Evolutionary conservation across 208 protist species (phyloP), one percentile per base, ranked within the genome.

Genomic region (Trypanosoma theileri): DNA sequence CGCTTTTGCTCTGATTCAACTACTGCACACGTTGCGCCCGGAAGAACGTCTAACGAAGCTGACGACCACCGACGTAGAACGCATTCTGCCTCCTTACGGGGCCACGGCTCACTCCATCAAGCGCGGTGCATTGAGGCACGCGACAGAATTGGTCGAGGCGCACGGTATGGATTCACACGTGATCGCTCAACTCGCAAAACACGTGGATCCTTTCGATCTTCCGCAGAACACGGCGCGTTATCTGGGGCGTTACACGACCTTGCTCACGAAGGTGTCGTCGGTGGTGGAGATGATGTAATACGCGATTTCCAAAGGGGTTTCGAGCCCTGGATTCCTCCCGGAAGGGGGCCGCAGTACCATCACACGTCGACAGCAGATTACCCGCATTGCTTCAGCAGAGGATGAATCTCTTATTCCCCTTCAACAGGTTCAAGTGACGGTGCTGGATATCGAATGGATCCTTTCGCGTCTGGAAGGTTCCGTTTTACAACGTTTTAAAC

Each of bases 321-420:
- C 19, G 55, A 59, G 31, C 55, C 55, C 3, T 42, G 55, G 55
- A 40, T 59, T 1, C 28, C 2, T 17, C 55, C 55, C 3, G 55
- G 42, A 42, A 48, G 16, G 11, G 1, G 26, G 55, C 6, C 28
- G 1, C 1, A 19, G 19, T 17, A 59, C 55, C 8, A 59, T 59
- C 17, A 59, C 6, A 17, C 55, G 55, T 44, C 26, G 55, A 4
- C 13, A 3, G 28, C 17, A 24, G 19, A 3, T 16, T 44, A 42
- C 55, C 8, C 55, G 55, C 2, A 40, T 59, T 10, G 55, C 55
- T 10, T 59, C 55, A 44, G 19, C 55, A 42, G 28, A 59, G 17
- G 28, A 59, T 44, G 55, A 59, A 42, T 2, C 28, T 42, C 1
- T n/a, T 19, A 59, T 59, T 59, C 6, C 26, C 14, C 28, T 59